phyloP scores from a whole-genome alignment of 192 early-diverging fungal species.

The Pilobolus umbonatus region DNA sequence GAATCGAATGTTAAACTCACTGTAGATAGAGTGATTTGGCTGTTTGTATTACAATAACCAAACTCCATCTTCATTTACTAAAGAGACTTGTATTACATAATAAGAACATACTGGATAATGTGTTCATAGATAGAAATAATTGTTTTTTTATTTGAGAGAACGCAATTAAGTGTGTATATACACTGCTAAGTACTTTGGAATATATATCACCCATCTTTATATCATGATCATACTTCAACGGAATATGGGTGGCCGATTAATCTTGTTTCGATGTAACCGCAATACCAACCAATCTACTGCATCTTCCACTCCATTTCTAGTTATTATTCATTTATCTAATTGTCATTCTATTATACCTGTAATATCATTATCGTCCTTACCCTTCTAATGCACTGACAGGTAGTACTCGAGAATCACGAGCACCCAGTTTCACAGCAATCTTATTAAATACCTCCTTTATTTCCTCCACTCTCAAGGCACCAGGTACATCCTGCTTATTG shows the following conservation, averaged over 20 bases:
- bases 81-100: background rate
- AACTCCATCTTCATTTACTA: background rate
- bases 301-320: slow-evolving; percentile 74
- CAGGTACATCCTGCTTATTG: slow-evolving; percentile 87
- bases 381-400: slow-evolving; percentile 78
- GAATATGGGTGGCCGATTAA: slow-evolving; percentile 73
- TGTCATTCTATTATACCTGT: background rate
- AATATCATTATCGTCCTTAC: slow-evolving; percentile 24
- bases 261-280: slow-evolving; percentile 78
- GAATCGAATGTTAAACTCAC: slow-evolving; percentile 3
- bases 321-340: slow-evolving; percentile 1
- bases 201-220: background rate
- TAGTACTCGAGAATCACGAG: slow-evolving; percentile 83
- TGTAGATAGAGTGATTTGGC: background rate
- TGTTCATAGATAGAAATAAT: background rate
- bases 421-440: slow-evolving; percentile 78
- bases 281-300: slow-evolving; percentile 85
- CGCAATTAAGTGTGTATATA: background rate
- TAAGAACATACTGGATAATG: background rate
- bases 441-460: slow-evolving; percentile 91
- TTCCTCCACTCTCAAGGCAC: slow-evolving; percentile 65
- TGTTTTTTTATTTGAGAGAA: no score
- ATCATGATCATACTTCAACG: slow-evolving; percentile 28
- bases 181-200: background rate
- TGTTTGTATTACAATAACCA: background rate